These are phyloP conservation scores for Trichosporon sp. DNA, from an alignment of 1,284 basidiomycete genomes.

Conservation along the genomic window DNA sequence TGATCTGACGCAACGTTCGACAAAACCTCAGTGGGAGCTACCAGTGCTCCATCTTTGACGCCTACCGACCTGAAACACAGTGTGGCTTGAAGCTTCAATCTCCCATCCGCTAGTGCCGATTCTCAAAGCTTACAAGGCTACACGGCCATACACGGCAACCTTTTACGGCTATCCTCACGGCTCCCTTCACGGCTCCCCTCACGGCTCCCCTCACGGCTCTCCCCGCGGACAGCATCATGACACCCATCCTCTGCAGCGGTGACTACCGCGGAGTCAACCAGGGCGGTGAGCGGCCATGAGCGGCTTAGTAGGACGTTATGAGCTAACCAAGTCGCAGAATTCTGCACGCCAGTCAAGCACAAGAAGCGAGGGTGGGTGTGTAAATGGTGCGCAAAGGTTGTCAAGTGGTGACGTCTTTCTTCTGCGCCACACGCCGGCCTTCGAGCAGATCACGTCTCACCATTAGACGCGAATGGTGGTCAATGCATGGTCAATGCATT, in stretches of 20 bases:
- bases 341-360: not conserved
- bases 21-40: too few species aligned
- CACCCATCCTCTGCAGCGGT: not conserved
- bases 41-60: too few species aligned
- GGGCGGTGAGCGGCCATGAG: not conserved
- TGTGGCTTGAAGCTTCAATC: too few species aligned
- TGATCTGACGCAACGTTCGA: too few species aligned
- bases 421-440: not conserved
- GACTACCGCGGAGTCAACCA: constrained; percentile 1
- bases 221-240: not conserved
- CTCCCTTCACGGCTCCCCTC: too few species aligned
- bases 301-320: too few species aligned
- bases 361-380: not conserved
- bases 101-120: too few species aligned
- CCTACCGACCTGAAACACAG: too few species aligned
- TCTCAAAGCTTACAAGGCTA: too few species aligned
- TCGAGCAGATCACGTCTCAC: not conserved
- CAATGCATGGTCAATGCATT: not conserved
- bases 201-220: not conserved
- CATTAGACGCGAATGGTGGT: not conserved
- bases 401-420: not conserved
- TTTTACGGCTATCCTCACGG: too few species aligned
- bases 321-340: not conserved
- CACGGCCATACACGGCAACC: too few species aligned
- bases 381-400: not conserved